Base-by-base conservation (phyloP, 2,329 filamentous ascomycete genomes). In the Pestalotiopsis sp. region DNA sequence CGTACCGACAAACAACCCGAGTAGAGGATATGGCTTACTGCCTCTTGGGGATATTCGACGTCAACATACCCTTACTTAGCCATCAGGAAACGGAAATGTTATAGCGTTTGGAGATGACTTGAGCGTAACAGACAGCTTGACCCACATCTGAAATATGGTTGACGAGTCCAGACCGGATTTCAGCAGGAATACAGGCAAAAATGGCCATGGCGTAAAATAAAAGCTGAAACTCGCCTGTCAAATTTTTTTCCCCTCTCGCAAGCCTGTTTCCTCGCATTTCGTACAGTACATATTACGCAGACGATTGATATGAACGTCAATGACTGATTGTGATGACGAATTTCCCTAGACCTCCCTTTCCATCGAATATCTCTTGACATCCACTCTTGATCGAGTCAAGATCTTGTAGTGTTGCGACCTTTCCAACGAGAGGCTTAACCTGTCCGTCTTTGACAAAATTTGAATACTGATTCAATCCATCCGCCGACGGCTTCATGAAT, bases 1-100 rank as follows among this genome's bases (percentile, higher is more conserved):
- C 76, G 2, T 56, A 59, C 2, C 66, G 77, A 22, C 26, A 69
- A 26, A 77, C 74, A 1, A 75, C 67, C 2, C 68, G 74, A 7
- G 39, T 60, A 59, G 74, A 78, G 48, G 77, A 80, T 65, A 63
- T 71, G 20, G 76, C 77, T 0, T 79, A 78, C 67, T 75, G 75
- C n/a, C 66, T 79, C 1, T 62, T 79, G 3, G 78, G 78, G 0
- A 39, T 79, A 0, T 78, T 79, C 39, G 71, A 72, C 35, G 68
- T 79, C 24, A 75, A 73, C 24, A 77, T 80, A 70, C 72, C 77
- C 4, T 61, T 78, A 52, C 69, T 78, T 2, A 3, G 1, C 3
- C 1, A 24, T 24, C 2, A 24, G 22, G 22, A 3, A 24, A 24
- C 22, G 22, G 22, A 3, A 24, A 24, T 24, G 7, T 7, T 5